These are phyloP conservation scores for Sporothrix schenckii DNA, from an alignment of 2,329 filamentous ascomycete genomes.

Conservation along the genomic window DNA sequence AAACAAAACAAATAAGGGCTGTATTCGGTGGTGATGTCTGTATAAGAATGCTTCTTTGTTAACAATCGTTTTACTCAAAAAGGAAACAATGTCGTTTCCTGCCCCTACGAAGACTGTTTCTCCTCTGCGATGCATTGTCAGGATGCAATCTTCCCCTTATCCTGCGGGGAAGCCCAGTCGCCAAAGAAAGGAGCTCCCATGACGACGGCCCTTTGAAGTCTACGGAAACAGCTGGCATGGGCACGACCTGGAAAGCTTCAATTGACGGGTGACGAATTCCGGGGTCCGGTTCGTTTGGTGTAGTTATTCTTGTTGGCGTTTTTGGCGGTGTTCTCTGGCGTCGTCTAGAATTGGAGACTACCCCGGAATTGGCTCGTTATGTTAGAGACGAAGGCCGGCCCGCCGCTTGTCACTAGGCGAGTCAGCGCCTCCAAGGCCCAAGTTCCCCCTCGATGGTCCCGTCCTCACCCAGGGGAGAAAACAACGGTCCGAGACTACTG, in stretches of 20 bases:
- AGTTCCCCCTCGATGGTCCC: neutral
- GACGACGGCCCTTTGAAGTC: neutral
- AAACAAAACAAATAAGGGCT: neutral
- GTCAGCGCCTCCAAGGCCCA: neutral
- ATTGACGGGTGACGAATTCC: slow-evolving; percentile 24
- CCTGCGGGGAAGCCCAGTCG: neutral
- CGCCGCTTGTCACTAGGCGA: no score
- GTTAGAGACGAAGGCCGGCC: no score
- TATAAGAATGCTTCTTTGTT: neutral
- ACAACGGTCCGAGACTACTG: neutral
- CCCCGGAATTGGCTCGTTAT: neutral
- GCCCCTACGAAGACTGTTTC: neutral
- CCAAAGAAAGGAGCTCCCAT: neutral
- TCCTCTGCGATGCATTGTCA: neutral
- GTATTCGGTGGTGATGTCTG: neutral
- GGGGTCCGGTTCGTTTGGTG: slow-evolving; percentile 1
- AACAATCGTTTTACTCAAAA: neutral
- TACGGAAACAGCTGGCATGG: neutral
- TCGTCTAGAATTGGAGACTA: neutral
- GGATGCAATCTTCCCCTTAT: neutral
- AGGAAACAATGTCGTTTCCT: neutral
- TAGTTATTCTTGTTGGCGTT: slow-evolving; percentile 7
- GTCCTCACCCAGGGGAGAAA: neutral
- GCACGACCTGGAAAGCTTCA: neutral
- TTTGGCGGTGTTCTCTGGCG: neutral